These are phyloP conservation scores for Datisca glomerata DNA, from an alignment of 306 rosid genomes.

Conservation along the genomic window DNA sequence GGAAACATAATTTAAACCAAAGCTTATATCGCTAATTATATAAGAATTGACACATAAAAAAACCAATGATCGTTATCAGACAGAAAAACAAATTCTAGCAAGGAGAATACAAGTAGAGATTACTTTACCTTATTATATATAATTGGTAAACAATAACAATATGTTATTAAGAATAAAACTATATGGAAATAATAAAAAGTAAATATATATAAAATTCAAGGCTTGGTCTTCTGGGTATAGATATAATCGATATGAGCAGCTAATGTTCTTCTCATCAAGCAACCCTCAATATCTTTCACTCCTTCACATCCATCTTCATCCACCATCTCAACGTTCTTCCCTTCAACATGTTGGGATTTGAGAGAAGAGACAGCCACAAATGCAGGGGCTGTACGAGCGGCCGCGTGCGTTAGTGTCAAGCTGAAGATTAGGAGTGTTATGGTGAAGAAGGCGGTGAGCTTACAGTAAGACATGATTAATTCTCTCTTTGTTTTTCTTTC, in stretches of 20 bases:
- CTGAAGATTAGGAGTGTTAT: neutral
- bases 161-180: neutral
- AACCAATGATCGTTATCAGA: too few relatives aligned
- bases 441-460: neutral
- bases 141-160: neutral
- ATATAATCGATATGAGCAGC: slow-evolving; percentile 66
- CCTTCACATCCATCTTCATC: slow-evolving; percentile 42
- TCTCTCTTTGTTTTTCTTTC: too few relatives aligned
- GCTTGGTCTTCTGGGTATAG: slow-evolving; percentile 46
- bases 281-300: slow-evolving; percentile 27
- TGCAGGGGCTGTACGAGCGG: neutral
- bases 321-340: slow-evolving; percentile 13
- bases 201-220: slow-evolving; percentile 12
- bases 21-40: too few relatives aligned
- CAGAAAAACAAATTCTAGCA: neutral
- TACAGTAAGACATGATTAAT: too few relatives aligned
- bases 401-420: too few relatives aligned
- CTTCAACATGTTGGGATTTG: slow-evolving; percentile 9
- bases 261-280: slow-evolving; percentile 61
- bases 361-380: neutral
- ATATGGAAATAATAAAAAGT: slow-evolving; percentile 7
- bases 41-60: too few relatives aligned
- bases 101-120: neutral
- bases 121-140: neutral
- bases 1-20: too few relatives aligned